Conservation (phyloP, 306 rosid genomes). For the Pyrus bretschneideri region DNA sequence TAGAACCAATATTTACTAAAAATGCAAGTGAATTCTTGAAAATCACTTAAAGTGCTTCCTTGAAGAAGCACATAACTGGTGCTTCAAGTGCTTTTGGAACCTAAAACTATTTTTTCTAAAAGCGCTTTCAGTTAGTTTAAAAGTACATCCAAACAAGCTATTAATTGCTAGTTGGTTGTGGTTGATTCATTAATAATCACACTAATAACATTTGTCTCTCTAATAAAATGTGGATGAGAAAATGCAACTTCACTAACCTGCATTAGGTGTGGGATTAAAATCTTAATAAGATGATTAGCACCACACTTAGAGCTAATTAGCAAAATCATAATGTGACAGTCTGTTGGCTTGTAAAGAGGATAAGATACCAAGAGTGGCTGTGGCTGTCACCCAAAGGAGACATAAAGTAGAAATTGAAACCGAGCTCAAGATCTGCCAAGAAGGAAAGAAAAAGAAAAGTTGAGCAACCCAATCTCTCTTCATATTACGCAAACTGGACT, state of each 20-base stretch:
- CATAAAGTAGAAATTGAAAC: slow-evolving; percentile 1
- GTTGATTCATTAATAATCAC: not conserved
- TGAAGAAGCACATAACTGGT: too few species aligned
- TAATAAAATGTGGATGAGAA: not conserved
- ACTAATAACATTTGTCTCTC: not conserved
- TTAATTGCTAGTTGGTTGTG: not conserved
- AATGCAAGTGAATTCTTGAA: too few species aligned
- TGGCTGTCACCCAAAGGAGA: not conserved
- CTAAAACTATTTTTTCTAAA: too few species aligned
- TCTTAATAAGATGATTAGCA: slow-evolving; percentile 32
- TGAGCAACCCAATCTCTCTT: not conserved
- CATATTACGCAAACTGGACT: slow-evolving; percentile 1
- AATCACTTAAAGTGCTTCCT: too few species aligned
- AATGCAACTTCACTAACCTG: not conserved
- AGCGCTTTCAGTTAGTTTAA: too few species aligned
- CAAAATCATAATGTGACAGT: not conserved
- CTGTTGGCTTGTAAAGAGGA: slow-evolving; percentile 21
- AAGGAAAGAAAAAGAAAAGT: not conserved
- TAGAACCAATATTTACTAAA: too few species aligned
- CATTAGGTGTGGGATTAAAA: slow-evolving; percentile 1
- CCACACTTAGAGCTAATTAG: slow-evolving; percentile 15
- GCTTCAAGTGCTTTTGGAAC: too few species aligned
- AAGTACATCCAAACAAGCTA: too few species aligned
- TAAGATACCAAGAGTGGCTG: slow-evolving; percentile 27
- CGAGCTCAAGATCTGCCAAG: not conserved